phyloP scores from a whole-genome alignment of 1,284 basidiomycete genomes.

The Earliella scabrosa region DNA sequence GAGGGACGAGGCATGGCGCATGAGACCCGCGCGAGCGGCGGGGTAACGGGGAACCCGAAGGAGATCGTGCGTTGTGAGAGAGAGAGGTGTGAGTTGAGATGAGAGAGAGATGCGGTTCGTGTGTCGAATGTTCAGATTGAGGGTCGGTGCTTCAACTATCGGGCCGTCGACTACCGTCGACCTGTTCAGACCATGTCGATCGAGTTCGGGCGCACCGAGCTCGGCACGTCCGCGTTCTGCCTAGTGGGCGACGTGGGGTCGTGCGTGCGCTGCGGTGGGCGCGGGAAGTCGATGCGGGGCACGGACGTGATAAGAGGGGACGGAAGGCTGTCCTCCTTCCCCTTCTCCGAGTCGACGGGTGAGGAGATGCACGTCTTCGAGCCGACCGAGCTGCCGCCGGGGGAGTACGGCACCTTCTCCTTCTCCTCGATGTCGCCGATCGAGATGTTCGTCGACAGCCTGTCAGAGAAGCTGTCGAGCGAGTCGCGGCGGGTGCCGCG shows the following conservation, averaged over 20 bases:
- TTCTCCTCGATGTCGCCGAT: constrained; percentile 30
- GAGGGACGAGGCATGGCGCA: background rate
- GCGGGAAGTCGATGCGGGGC: constrained; percentile 16
- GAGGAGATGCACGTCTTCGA: constrained; percentile 29
- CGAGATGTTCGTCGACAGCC: constrained; percentile 36
- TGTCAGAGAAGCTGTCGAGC: constrained; percentile 34
- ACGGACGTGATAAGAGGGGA: constrained; percentile 10
- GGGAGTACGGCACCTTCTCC: constrained; percentile 29
- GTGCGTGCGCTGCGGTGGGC: constrained; percentile 17
- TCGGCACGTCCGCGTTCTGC: constrained; percentile 25
- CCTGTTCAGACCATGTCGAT: constrained; percentile 29
- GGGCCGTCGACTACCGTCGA: background rate
- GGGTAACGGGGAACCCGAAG: background rate
- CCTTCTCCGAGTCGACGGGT: constrained; percentile 24
- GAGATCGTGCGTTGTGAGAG: background rate
- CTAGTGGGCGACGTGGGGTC: constrained; percentile 19
- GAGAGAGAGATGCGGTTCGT: background rate
- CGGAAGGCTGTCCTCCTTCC: background rate
- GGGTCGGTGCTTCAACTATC: background rate
- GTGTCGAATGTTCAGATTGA: constrained; percentile 1
- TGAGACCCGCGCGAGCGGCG: background rate
- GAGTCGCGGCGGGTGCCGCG: constrained; percentile 32
- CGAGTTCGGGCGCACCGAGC: constrained; percentile 26
- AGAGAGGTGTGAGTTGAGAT: background rate
- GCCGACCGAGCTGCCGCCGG: constrained; percentile 23